Percentiles rank a stretch among this genome's conserved stretches.
Evolutionary conservation across 352 stramenopile species (phyloP).

Genomic region (Phytopythium ostracodes): DNA sequence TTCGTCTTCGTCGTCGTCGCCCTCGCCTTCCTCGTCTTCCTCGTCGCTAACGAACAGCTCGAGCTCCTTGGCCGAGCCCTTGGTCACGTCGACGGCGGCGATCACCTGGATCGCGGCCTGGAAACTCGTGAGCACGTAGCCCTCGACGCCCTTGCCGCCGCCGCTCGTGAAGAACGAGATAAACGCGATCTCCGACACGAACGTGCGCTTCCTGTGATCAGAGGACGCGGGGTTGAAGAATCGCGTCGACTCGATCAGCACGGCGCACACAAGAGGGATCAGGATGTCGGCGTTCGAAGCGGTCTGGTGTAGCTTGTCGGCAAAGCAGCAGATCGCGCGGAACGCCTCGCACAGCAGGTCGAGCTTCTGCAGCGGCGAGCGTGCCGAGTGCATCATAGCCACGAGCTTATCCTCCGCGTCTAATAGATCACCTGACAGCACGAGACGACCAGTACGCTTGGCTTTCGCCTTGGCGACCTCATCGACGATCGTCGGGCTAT

Average conservation of each 20-base stretch:
- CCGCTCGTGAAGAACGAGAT: constrained; percentile 75
- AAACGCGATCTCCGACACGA: constrained; percentile 73
- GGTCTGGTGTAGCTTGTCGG: constrained; percentile 56
- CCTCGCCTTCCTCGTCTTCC: constrained; percentile 15
- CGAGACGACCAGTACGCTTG: neutral
- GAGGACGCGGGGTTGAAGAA: constrained; percentile 9
- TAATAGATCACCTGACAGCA: constrained; percentile 32
- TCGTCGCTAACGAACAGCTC: constrained; percentile 42
- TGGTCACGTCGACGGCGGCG: constrained; percentile 52
- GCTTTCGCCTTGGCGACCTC: constrained; percentile 4
- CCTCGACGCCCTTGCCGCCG: constrained; percentile 69
- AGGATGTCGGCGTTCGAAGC: constrained; percentile 66
- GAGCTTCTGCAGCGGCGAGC: constrained; percentile 59
- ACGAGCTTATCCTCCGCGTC: constrained; percentile 39
- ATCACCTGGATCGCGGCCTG: constrained; percentile 70
- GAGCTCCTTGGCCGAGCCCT: constrained; percentile 45
- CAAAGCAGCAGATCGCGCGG: constrained; percentile 59
- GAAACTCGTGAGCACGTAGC: constrained; percentile 75
- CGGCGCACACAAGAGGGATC: constrained; percentile 60
- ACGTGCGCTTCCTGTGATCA: constrained; percentile 13
- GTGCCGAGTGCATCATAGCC: constrained; percentile 39
- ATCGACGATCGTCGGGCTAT: neutral
- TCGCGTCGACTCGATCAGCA: constrained; percentile 43
- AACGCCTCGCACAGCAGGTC: constrained; percentile 58
- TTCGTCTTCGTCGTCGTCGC: constrained; percentile 30